Conservation (phyloP, 139 green algal genomes). For the Diplosphaera chodatii region DNA sequence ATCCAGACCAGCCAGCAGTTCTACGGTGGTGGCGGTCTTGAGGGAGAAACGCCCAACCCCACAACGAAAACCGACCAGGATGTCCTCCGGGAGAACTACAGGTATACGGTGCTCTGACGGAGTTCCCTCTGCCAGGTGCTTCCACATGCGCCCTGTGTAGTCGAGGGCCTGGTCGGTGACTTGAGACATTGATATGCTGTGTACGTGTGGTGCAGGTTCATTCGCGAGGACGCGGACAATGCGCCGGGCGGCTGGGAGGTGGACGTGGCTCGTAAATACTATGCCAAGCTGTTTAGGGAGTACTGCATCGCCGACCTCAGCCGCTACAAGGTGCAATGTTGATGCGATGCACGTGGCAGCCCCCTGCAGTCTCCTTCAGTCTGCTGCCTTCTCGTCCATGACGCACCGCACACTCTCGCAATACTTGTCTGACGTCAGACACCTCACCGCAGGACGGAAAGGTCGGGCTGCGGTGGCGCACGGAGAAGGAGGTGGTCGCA, state of each 20-base stretch:
- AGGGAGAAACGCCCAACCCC: not conserved
- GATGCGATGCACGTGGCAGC: no score
- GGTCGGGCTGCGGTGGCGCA: constrained; percentile 85
- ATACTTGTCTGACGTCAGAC: no score
- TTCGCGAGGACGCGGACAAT: constrained; percentile 60
- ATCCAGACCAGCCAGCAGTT: not conserved
- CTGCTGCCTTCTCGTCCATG: no score
- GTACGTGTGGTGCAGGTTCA: constrained; percentile 43
- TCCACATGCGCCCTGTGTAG: not conserved
- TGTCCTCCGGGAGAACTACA: constrained; percentile 45
- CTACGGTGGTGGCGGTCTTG: not conserved
- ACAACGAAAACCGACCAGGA: constrained; percentile 48
- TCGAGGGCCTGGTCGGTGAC: no score
- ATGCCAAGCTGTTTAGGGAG: constrained; percentile 84
- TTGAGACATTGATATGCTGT: not conserved
- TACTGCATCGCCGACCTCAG: constrained; percentile 86
- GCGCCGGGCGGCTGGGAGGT: constrained; percentile 51
- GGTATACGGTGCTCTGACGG: constrained; percentile 11
- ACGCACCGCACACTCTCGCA: no score
- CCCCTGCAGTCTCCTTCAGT: no score
- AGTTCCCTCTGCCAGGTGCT: not conserved
- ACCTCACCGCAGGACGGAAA: constrained; percentile 48
- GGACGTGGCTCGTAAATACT: constrained; percentile 71
- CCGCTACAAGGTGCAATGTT: constrained; percentile 32
- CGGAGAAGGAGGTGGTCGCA: constrained; percentile 66